Conservation (phyloP, 2,329 filamentous ascomycete species). For the Penicillium sp. region DNA sequence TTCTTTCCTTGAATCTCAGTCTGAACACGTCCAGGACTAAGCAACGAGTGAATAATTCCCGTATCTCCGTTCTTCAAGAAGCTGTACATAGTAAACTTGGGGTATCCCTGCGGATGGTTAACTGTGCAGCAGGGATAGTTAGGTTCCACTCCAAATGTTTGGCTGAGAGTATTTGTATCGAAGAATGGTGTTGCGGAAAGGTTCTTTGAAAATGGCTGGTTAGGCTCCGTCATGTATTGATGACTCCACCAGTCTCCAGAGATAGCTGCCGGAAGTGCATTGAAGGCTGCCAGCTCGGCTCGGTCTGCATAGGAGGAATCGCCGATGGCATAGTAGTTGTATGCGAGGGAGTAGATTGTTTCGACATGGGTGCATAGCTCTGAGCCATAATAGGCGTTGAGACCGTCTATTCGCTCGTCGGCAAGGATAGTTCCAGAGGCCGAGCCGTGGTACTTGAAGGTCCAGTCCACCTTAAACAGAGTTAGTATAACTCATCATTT, state of each 20-base stretch:
- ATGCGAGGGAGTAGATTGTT: conserved; percentile 56
- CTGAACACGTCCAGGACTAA: conserved; percentile 51
- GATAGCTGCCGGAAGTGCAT: conserved; percentile 57
- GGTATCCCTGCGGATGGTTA: conserved; percentile 62
- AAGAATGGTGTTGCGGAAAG: conserved; percentile 52
- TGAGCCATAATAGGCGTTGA: conserved; percentile 49
- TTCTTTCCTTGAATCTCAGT: conserved; percentile 42
- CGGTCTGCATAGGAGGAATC: conserved; percentile 55
- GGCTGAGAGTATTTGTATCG: conserved; percentile 51
- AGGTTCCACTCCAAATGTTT: conserved; percentile 58
- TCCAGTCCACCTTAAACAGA: conserved; percentile 46
- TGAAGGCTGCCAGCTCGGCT: conserved; percentile 59
- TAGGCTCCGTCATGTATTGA: conserved; percentile 60
- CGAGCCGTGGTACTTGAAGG: conserved; percentile 53
- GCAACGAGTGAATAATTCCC: conserved; percentile 57
- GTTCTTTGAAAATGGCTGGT: conserved; percentile 55
- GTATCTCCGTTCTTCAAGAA: conserved; percentile 49
- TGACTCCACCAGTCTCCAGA: conserved; percentile 61
- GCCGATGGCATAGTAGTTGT: conserved; percentile 56
- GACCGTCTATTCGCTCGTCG: conserved; percentile 54
- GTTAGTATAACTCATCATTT: background rate
- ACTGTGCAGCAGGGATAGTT: conserved; percentile 62
- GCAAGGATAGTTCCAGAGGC: conserved; percentile 55
- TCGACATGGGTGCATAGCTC: conserved; percentile 60
- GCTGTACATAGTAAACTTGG: conserved; percentile 58